These are phyloP conservation scores for Meyerozyma athensensis DNA, from an alignment of 1,139 yeast species.

Conservation along the genomic window DNA sequence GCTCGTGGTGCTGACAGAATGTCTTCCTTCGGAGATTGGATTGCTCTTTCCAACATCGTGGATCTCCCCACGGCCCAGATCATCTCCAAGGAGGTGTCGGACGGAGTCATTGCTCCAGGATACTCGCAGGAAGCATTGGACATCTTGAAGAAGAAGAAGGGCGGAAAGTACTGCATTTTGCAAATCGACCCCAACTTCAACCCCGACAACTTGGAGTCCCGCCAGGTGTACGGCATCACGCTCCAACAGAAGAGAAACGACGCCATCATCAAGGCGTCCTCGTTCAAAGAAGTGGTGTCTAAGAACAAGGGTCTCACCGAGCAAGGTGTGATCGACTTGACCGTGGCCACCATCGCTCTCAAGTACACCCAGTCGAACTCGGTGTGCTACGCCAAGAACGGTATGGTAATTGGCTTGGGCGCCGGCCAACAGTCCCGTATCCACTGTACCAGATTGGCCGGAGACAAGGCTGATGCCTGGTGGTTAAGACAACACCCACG, in stretches of 20 bases:
- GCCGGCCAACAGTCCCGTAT: conserved; percentile 99
- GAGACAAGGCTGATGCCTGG: conserved; percentile 99
- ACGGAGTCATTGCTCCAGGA: conserved; percentile 98
- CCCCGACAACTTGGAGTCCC: conserved; percentile 77
- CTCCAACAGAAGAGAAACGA: conserved; percentile 97
- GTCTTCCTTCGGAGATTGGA: conserved; percentile 98
- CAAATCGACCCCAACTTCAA: conserved; percentile 93
- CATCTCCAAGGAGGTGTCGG: conserved; percentile 94
- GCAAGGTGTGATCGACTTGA: conserved; percentile 87
- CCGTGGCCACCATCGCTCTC: conserved; percentile 94
- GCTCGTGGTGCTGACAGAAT: conserved; percentile 99
- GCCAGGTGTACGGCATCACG: conserved; percentile 94
- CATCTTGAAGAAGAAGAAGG: conserved; percentile 85
- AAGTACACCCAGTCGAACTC: conserved; percentile 98
- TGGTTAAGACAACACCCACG: conserved; percentile 98
- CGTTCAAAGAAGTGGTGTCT: conserved; percentile 90
- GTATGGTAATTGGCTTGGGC: conserved; percentile 98
- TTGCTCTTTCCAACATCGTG: conserved; percentile 93
- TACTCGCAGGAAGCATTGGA: conserved; percentile 88
- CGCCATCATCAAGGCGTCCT: conserved; percentile 80
- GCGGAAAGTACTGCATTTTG: conserved; percentile 93
- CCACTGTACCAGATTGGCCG: conserved; percentile 98
- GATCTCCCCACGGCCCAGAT: conserved; percentile 95
- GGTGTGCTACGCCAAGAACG: conserved; percentile 96
- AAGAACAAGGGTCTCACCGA: conserved; percentile 81